Evolutionary conservation across 441 rosid species (phyloP), one percentile per base, ranked within the genome.

Genomic region (Populus hybrid): DNA sequence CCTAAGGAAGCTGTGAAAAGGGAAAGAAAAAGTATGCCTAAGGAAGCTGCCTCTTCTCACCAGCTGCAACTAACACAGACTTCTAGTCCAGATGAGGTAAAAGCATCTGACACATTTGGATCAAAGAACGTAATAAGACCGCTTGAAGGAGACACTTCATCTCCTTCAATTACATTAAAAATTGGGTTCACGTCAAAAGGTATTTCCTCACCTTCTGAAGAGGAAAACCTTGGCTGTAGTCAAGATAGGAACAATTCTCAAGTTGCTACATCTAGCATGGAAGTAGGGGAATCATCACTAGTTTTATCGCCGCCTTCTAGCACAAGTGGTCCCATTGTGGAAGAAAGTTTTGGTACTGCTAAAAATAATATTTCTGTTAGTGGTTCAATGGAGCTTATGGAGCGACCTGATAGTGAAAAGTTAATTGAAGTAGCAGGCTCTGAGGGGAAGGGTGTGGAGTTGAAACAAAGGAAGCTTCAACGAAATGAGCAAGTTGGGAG

Each of bases 381-480:
- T 79, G 83, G 87, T 33, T 81, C 87, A 53, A 74, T 74, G 80
- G 87, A 79, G 77, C 80, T 69, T 74, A 74, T 56, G 68, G 88
- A 83, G 77, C 91, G 81, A 35, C 85, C 87, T 79, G 75, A 68
- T 63, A 82, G 74, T 69, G 75, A 82, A 23, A 90, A 84, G 70
- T 79, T 78, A 40, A 76, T 75, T 66, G 91, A 82, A 85, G 87
- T 72, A 77, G 71, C 86, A 28, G 87, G 84, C 66, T 76, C 82
- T 65, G 78, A 73, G 26, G 84, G 74, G 38, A 83, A 83, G 71
- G 89, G 81, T 72, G 87, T 87, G 35, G 84, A 81, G 1, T 79
- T 88, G 76, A 92, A 78, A 81, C 93, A 78, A 78, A 90, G 91
- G 85, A 94, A 78, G 83, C 89, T 96, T 82, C 97, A 87, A 80